Conservation (phyloP, 2,329 filamentous ascomycete species). For the Fusarium oxysporum region DNA sequence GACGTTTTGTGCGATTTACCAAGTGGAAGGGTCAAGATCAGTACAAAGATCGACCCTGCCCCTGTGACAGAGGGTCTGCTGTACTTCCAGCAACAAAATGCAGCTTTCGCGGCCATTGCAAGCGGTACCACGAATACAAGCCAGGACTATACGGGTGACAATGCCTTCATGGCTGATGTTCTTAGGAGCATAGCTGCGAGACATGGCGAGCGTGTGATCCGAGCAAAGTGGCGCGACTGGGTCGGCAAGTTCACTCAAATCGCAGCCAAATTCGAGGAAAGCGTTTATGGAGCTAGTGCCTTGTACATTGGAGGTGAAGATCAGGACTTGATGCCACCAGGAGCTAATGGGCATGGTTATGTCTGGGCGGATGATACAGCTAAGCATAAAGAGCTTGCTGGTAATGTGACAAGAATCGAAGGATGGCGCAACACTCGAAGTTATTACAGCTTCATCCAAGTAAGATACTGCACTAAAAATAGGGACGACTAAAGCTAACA, state of each 20-base stretch:
- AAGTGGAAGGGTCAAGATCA: conserved; percentile 94
- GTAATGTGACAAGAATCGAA: conserved; percentile 92
- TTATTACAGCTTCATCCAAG: conserved; percentile 95
- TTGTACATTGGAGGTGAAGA: conserved; percentile 87
- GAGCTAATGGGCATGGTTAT: conserved; percentile 86
- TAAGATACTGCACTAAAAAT: conserved; percentile 48
- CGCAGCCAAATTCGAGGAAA: conserved; percentile 93
- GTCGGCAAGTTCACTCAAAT: conserved; percentile 94
- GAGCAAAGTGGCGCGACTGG: conserved; percentile 94
- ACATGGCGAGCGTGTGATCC: conserved; percentile 88
- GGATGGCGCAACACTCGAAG: conserved; percentile 96
- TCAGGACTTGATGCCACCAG: conserved; percentile 66
- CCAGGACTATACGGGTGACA: conserved; percentile 84
- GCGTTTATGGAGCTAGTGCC: conserved; percentile 91
- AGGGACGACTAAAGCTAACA: conserved; percentile 19
- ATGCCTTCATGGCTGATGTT: conserved; percentile 88
- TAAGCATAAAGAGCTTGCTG: conserved; percentile 87
- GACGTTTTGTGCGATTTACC: conserved; percentile 94
- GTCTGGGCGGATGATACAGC: conserved; percentile 89
- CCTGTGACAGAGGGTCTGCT: conserved; percentile 84
- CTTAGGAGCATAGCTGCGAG: conserved; percentile 84
- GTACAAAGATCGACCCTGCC: conserved; percentile 84
- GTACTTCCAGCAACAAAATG: conserved; percentile 88
- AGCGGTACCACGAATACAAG: conserved; percentile 55
- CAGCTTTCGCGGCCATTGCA: conserved; percentile 63